A percentile compares a stretch with the other conserved stretches of the same genome.
phyloP scores from a whole-genome alignment of 345 rosid species.

The Lepidium africanum region DNA sequence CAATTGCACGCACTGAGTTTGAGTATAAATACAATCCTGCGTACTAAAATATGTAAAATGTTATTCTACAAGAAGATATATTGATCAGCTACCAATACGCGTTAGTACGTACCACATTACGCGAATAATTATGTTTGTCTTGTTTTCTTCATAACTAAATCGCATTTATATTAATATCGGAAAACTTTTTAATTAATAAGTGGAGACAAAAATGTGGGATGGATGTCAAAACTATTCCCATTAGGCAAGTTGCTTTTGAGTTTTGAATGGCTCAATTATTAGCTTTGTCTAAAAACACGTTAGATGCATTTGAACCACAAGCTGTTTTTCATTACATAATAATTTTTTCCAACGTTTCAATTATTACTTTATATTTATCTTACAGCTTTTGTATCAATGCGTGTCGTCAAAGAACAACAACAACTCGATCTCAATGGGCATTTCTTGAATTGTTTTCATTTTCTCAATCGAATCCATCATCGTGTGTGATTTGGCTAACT shows the following conservation, averaged over 20 bases:
- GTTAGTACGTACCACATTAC: background rate
- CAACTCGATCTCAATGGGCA: slow-evolving; percentile 17
- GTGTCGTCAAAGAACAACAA: slow-evolving; percentile 14
- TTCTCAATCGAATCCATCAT: slow-evolving; percentile 1
- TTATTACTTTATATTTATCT: slow-evolving; percentile 11
- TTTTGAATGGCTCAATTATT: slow-evolving; percentile 18
- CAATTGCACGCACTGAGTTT: background rate
- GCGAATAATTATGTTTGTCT: background rate
- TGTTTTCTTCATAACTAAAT: background rate
- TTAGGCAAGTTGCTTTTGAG: slow-evolving; percentile 21
- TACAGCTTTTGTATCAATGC: slow-evolving; percentile 24
- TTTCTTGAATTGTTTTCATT: slow-evolving; percentile 3
- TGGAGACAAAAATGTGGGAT: slow-evolving; percentile 1
- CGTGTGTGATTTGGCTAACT: slow-evolving; percentile 11
- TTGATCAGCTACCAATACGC: background rate
- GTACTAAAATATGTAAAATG: background rate
- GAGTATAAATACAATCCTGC: background rate
- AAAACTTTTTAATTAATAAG: background rate
- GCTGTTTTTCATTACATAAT: slow-evolving; percentile 16
- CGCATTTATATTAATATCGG: background rate
- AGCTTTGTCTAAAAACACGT: slow-evolving; percentile 11
- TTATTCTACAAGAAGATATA: background rate
- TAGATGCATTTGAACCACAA: slow-evolving; percentile 17
- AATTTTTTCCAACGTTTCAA: background rate
- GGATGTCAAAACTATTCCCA: slow-evolving; percentile 19